phyloP scores from a whole-genome alignment of 768 basidiomycete species.

The Thelephora aurantiotincta region DNA sequence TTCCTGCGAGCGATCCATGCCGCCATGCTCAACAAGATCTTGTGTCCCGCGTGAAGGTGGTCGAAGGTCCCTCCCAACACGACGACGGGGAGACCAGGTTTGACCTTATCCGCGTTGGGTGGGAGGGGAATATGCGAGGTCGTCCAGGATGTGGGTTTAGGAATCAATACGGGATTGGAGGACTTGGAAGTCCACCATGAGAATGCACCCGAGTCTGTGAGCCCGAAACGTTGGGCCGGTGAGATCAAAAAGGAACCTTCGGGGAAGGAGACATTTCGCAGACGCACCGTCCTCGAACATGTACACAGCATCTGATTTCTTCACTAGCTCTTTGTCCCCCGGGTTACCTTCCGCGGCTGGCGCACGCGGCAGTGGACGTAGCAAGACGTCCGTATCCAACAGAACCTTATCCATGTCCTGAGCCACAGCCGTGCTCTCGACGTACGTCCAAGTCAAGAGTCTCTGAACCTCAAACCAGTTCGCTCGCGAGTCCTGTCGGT shows the following conservation, averaged over 20 bases:
- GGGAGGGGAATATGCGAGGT: not conserved
- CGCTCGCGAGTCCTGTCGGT: slow-evolving; percentile 3
- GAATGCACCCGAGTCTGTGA: no score
- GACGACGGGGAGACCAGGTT: slow-evolving; percentile 43
- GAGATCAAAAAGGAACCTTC: no score
- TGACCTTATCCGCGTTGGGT: not conserved
- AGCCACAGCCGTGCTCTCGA: slow-evolving; percentile 67
- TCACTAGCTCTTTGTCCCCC: slow-evolving; percentile 19
- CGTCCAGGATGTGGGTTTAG: no score
- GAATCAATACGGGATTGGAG: no score
- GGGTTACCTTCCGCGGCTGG: slow-evolving; percentile 24
- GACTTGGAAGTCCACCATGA: no score
- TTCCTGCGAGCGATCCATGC: slow-evolving; percentile 69
- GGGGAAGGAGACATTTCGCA: no score
- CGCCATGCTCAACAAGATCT: slow-evolving; percentile 88
- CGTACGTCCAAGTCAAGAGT: slow-evolving; percentile 74
- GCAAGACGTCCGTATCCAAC: slow-evolving; percentile 66
- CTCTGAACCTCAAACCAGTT: slow-evolving; percentile 59
- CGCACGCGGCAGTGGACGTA: slow-evolving; percentile 42
- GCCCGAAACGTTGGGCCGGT: no score
- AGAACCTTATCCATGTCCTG: slow-evolving; percentile 53
- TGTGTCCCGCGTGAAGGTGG: slow-evolving; percentile 94
- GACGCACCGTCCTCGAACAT: slow-evolving; percentile 13
- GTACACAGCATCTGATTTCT: not conserved
- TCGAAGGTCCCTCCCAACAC: slow-evolving; percentile 95